Evolutionary conservation across 129 eudicot genomes (phyloP).

Genomic region (Glebionis coronaria): DNA sequence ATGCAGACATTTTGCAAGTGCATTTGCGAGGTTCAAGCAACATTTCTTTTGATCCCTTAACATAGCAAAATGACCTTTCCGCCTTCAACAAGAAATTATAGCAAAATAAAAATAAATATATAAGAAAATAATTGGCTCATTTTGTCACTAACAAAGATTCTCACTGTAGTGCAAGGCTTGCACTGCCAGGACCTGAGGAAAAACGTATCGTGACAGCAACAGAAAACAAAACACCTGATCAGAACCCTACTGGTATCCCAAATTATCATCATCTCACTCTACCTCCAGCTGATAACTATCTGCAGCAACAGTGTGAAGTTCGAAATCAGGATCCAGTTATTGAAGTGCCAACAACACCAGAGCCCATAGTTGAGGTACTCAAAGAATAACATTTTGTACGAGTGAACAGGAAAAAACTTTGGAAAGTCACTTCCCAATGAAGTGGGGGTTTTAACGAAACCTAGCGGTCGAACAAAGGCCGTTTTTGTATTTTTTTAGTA

Average conservation of each 20-base stretch:
- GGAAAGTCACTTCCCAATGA: too few species aligned
- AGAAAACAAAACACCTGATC: constrained; percentile 33
- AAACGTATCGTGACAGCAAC: constrained; percentile 54
- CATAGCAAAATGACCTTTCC: too few species aligned
- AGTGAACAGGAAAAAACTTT: neutral
- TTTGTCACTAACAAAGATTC: constrained; percentile 18
- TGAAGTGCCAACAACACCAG: constrained; percentile 65
- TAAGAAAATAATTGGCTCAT: neutral
- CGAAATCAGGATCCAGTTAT: constrained; percentile 52
- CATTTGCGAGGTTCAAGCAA: constrained; percentile 67
- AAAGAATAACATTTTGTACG: neutral
- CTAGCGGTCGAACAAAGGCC: neutral
- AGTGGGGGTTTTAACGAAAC: neutral
- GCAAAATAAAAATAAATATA: too few species aligned
- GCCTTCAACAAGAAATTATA: too few species aligned
- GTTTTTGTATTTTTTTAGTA: neutral
- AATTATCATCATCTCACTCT: constrained; percentile 45
- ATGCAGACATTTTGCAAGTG: constrained; percentile 93
- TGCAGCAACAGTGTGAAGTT: constrained; percentile 20
- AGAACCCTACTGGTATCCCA: constrained; percentile 30
- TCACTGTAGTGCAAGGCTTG: constrained; percentile 78
- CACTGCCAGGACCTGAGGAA: constrained; percentile 91
- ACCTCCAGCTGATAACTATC: constrained; percentile 37
- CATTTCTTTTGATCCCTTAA: neutral
- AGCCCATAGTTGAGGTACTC: constrained; percentile 59